Conservation (phyloP, 1,139 yeast genomes). For the Pichia sp. region DNA sequence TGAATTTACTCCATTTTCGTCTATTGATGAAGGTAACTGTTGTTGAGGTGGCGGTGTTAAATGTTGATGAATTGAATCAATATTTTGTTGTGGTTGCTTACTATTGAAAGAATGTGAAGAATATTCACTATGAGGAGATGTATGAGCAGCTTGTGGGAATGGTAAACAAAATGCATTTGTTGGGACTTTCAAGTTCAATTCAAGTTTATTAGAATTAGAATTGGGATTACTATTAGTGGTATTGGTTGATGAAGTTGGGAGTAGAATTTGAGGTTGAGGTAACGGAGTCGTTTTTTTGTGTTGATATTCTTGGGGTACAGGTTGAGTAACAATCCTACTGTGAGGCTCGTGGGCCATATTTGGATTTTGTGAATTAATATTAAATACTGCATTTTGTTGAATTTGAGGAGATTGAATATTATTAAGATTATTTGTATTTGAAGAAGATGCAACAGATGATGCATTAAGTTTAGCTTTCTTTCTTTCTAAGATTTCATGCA, state of each 20-base stretch:
- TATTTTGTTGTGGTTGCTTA: constrained; percentile 1
- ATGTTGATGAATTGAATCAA: constrained; percentile 4
- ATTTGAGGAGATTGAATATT: constrained; percentile 16
- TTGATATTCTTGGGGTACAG: constrained; percentile 18
- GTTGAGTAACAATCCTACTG: constrained; percentile 19
- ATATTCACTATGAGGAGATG: constrained; percentile 15
- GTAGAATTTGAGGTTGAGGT: not conserved
- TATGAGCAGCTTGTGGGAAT: constrained; percentile 15
- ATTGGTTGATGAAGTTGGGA: not conserved
- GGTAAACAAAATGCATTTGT: constrained; percentile 9
- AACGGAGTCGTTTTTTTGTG: constrained; percentile 7
- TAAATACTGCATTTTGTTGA: constrained; percentile 14
- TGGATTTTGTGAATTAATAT: constrained; percentile 15
- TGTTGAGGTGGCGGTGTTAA: constrained; percentile 17
- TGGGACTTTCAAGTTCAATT: constrained; percentile 5
- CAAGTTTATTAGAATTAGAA: not conserved
- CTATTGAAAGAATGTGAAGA: constrained; percentile 11
- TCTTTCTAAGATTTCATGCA: constrained; percentile 72
- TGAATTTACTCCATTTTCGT: constrained; percentile 29
- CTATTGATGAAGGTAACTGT: constrained; percentile 14
- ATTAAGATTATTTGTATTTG: constrained; percentile 12
- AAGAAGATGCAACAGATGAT: not conserved
- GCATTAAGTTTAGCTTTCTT: constrained; percentile 46
- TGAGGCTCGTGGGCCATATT: constrained; percentile 16
- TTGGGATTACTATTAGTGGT: no score